phyloP scores from a whole-genome alignment of 179 eudicot species.

The Patellifolia procumbens region DNA sequence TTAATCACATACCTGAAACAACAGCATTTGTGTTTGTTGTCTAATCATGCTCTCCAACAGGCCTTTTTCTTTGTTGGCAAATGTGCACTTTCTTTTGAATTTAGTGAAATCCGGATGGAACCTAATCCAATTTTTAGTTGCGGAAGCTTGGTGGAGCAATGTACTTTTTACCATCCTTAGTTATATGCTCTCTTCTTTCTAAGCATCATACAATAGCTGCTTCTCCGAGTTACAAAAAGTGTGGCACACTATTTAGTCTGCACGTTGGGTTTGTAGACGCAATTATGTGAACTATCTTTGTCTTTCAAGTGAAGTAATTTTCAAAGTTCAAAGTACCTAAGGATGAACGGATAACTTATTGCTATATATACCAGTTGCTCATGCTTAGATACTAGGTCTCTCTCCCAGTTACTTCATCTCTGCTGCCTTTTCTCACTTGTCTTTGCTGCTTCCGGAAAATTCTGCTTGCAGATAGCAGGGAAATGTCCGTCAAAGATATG shows the following conservation, averaged over 20 bases:
- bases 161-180: background rate
- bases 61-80: background rate
- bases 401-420: background rate
- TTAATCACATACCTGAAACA: background rate
- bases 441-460: background rate
- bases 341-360: background rate
- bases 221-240: background rate
- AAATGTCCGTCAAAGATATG: conserved; percentile 32
- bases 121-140: background rate
- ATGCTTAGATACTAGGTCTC: background rate
- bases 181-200: background rate
- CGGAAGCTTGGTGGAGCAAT: background rate
- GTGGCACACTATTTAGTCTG: background rate
- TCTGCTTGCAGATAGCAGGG: conserved; percentile 37
- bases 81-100: background rate
- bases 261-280: background rate
- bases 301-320: background rate
- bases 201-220: background rate
- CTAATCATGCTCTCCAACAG: background rate
- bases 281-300: background rate
- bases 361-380: background rate
- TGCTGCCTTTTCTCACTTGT: background rate
- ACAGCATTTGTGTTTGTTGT: background rate
- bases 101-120: background rate
- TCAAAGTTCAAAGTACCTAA: background rate